Conservation (phyloP, 345 rosid genomes). For the Rhizophora apiculata region DNA sequence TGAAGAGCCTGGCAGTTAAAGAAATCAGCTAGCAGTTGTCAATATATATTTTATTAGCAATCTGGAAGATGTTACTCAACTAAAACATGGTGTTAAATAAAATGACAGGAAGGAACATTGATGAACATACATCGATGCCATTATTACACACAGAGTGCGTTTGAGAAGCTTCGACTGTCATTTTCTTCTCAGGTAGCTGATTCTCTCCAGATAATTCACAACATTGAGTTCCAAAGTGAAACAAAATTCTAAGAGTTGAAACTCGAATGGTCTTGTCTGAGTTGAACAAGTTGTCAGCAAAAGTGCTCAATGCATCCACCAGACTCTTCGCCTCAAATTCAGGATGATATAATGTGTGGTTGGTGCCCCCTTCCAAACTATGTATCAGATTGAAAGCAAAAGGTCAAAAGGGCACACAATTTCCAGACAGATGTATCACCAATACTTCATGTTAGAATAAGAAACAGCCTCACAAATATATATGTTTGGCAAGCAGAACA, state of each 20-base stretch:
- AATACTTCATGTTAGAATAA: too few relatives aligned
- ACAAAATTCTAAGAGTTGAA: conserved; percentile 70
- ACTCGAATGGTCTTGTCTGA: conserved; percentile 66
- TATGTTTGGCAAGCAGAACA: conserved; percentile 8
- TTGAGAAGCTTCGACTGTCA: conserved; percentile 43
- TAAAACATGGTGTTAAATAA: conserved; percentile 4
- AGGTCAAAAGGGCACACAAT: conserved; percentile 1
- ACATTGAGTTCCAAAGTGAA: conserved; percentile 50
- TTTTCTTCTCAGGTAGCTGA: conserved; percentile 44
- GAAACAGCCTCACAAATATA: too few relatives aligned
- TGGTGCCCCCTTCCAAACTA: conserved; percentile 30
- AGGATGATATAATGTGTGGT: conserved; percentile 30
- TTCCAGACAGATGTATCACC: too few relatives aligned
- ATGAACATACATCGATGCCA: conserved; percentile 49
- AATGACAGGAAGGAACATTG: conserved; percentile 4
- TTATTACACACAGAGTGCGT: conserved; percentile 18
- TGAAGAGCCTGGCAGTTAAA: conserved; percentile 61
- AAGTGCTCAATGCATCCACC: conserved; percentile 40
- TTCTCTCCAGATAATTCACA: conserved; percentile 33
- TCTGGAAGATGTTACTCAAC: neutral
- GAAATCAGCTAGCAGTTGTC: conserved; percentile 10
- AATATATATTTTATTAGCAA: neutral
- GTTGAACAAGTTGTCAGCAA: conserved; percentile 68
- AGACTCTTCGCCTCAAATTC: conserved; percentile 46
- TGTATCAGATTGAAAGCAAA: conserved; percentile 35